Conservation (phyloP, 2,329 filamentous ascomycete genomes). For the Onygenales sp. region DNA sequence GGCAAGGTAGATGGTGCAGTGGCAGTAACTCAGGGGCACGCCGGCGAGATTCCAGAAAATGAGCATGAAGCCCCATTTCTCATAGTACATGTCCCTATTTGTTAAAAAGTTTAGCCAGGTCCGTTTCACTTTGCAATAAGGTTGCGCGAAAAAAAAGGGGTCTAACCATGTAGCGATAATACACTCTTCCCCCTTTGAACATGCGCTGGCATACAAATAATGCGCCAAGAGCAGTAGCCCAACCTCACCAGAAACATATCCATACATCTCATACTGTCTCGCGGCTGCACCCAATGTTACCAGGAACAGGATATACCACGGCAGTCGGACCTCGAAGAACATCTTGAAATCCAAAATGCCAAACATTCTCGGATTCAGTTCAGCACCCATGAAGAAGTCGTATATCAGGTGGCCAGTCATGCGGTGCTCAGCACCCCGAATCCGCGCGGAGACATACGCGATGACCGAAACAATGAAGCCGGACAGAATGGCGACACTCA, state of each 20-base stretch:
- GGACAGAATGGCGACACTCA: conserved; percentile 86
- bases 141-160: background rate
- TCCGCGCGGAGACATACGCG: conserved; percentile 77
- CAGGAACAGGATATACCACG: conserved; percentile 84
- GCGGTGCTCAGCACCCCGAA: conserved; percentile 73
- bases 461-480: conserved; percentile 74
- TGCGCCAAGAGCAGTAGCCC: conserved; percentile 79
- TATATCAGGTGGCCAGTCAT: conserved; percentile 80
- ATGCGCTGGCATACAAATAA: conserved; percentile 86
- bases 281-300: conserved; percentile 66
- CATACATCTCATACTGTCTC: conserved; percentile 74
- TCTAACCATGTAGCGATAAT: conserved; percentile 71
- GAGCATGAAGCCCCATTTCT: conserved; percentile 96
- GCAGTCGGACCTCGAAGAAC: conserved; percentile 89
- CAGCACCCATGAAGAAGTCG: conserved; percentile 86
- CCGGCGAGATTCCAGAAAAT: conserved; percentile 96
- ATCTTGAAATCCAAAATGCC: conserved; percentile 83
- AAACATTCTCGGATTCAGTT: conserved; percentile 79
- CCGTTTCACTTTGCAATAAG: background rate
- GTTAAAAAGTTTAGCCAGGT: background rate
- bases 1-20: conserved; percentile 83
- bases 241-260: conserved; percentile 79
- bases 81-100: conserved; percentile 83
- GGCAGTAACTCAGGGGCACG: conserved; percentile 84
- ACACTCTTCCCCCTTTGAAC: conserved; percentile 82